Conservation (phyloP, 2,329 filamentous ascomycete species). For the Sporothrix variecibatus region DNA sequence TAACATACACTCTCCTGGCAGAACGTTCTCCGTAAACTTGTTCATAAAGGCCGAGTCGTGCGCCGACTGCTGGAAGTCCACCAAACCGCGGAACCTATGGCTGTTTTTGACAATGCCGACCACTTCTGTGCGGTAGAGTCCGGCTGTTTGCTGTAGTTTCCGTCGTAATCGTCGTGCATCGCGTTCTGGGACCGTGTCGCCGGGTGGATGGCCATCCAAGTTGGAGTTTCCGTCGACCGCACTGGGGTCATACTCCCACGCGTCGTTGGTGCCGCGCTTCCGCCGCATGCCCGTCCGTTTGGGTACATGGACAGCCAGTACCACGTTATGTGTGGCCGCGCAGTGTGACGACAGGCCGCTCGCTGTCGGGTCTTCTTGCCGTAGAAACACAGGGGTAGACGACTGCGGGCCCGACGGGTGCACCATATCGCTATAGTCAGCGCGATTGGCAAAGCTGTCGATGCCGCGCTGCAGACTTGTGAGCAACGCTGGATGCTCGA, state of each 20-base stretch:
- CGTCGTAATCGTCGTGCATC: conserved; percentile 58
- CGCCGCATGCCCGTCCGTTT: conserved; percentile 83
- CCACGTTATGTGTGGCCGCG: conserved; percentile 75
- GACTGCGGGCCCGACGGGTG: conserved; percentile 49
- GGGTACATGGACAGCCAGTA: conserved; percentile 84
- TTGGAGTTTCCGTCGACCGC: background rate
- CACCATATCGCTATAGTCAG: conserved; percentile 48
- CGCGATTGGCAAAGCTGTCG: conserved; percentile 44
- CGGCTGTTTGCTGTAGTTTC: conserved; percentile 70
- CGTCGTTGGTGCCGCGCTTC: conserved; percentile 72
- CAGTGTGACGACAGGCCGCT: conserved; percentile 77
- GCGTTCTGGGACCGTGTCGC: conserved; percentile 41
- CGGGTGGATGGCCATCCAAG: background rate
- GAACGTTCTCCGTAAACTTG: conserved; percentile 68
- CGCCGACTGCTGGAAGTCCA: conserved; percentile 84
- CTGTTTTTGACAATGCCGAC: conserved; percentile 75
- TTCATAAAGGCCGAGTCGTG: conserved; percentile 68
- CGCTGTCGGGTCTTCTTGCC: conserved; percentile 76
- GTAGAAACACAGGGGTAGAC: conserved; percentile 70
- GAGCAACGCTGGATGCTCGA: conserved; percentile 49
- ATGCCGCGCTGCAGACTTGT: conserved; percentile 46
- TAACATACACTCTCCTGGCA: conserved; percentile 67
- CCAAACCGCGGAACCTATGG: conserved; percentile 81
- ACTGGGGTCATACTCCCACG: conserved; percentile 52
- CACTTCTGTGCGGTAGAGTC: conserved; percentile 66